A percentile compares a stretch with the other conserved stretches of the same genome.
These are phyloP conservation scores for Oryza meyeriana DNA, from an alignment of 176 grass and related monocot species.

Conservation along the genomic window DNA sequence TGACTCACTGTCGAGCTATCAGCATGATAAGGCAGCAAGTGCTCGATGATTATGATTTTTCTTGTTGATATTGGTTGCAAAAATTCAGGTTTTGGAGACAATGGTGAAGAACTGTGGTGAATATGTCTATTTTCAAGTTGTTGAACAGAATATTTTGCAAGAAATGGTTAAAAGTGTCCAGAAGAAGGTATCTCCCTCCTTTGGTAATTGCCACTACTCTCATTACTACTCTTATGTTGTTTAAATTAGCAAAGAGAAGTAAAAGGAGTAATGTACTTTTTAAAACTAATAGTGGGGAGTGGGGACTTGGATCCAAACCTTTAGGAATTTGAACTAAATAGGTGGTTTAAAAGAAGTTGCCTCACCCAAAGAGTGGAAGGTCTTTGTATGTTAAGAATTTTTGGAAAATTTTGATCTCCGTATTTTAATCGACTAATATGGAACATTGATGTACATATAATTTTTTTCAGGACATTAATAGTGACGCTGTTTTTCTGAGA, in stretches of 20 bases:
- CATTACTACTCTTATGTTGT: not conserved
- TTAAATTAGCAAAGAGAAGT: not conserved
- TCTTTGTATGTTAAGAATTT: not conserved
- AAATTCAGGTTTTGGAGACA: constrained; percentile 80
- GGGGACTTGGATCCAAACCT: too few relatives aligned
- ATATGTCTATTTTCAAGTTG: constrained; percentile 77
- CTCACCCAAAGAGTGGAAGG: not conserved
- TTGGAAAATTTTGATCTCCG: not conserved
- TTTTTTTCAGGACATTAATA: constrained; percentile 4
- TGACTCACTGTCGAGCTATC: not conserved
- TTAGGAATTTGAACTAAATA: not conserved
- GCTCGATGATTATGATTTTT: not conserved
- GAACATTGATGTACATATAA: not conserved
- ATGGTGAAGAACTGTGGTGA: constrained; percentile 91
- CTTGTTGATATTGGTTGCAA: not conserved
- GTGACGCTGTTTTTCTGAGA: not conserved
- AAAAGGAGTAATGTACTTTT: not conserved
- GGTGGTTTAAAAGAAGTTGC: not conserved
- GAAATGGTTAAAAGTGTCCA: constrained; percentile 90
- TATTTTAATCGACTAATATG: not conserved
- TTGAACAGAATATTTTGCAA: constrained; percentile 63
- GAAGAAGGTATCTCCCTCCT: constrained; percentile 62
- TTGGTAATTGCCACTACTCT: not conserved
- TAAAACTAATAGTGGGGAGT: not conserved
- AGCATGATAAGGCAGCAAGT: not conserved